Base-by-base conservation (phyloP, 179 eudicot genomes). In the Silene coronaria region DNA sequence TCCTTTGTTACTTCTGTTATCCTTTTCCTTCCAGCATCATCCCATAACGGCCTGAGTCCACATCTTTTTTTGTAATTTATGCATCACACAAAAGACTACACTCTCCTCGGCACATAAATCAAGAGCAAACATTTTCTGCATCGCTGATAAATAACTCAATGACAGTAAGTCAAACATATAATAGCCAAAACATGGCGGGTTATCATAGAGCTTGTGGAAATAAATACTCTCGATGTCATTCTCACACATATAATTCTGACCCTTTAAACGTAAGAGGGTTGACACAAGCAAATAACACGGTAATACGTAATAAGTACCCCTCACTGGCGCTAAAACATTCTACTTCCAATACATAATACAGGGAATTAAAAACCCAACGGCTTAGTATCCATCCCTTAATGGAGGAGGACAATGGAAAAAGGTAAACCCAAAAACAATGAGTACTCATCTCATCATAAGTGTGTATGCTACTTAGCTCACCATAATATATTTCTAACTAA, bases 101-200 rank as follows among this genome's bases (percentile, higher is more conserved):
- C 32, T 70, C 57, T 70, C 57, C 59, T 14, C 13, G 17, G 32
- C 36, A 48, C 73, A 46, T 34, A 8, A 24, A 46, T 32, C 57
- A 70, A 46, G 60, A 24, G 36, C 23, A 65, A 13, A 24, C 30
- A 45, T 13, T 45, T 70, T 30, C 46, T 30, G 45, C 0, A 17
- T 65, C 30, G 16, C 23, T 32, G 19, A 16, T 65, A 62, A 23
- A 67, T 9, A 34, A 46, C 21, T 67, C 68, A 19, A 34, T 67
- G 26, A 36, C 48, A 34, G 7, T 10, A 34, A 62, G 34, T 27
- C 6, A 26, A 34, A 67, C 26, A 19, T 34, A 34, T 67, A 66
- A 67, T 36, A 67, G 21, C 14, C 51, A 10, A 22, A 68, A 68
- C 30, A 68, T 68, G 72, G 23, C 14, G 36, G 70, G 58, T 26